These are phyloP conservation scores for Mucor sp. DNA, from an alignment of 371 early-diverging fungal genomes.

Conservation along the genomic window DNA sequence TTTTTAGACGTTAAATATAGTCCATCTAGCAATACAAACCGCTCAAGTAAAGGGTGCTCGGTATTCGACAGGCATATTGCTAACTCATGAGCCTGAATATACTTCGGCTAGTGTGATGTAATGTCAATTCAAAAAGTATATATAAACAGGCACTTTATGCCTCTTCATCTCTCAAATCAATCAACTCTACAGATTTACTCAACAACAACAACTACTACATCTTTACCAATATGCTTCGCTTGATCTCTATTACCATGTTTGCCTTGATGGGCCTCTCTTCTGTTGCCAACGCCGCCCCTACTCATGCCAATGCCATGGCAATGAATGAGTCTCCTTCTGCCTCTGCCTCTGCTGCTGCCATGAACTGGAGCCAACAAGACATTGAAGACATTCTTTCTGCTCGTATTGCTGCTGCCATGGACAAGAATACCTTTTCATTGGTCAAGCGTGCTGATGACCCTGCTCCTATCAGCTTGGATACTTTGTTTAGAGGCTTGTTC, in stretches of 20 bases:
- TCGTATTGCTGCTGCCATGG: neutral
- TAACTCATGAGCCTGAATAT: neutral
- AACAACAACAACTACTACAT: neutral
- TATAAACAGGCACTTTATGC: neutral
- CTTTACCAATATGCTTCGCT: slow-evolving; percentile 1
- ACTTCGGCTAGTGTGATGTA: slow-evolving; percentile 12
- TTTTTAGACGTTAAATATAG: neutral
- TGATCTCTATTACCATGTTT: slow-evolving; percentile 9
- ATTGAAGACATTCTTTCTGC: neutral
- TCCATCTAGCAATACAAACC: neutral
- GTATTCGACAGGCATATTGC: slow-evolving; percentile 11
- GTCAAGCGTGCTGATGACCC: slow-evolving; percentile 4
- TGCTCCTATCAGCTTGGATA: neutral
- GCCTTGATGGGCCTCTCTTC: slow-evolving; percentile 5
- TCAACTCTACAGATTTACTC: slow-evolving; percentile 6
- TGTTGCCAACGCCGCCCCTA: slow-evolving; percentile 6
- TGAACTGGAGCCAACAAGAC: neutral
- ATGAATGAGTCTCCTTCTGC: neutral
- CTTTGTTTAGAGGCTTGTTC: slow-evolving; percentile 6
- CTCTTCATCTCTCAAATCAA: neutral
- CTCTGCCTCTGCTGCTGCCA: neutral
- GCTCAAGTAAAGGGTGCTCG: neutral
- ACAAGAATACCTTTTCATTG: neutral
- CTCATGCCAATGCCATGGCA: neutral
- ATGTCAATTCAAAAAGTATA: neutral